These are phyloP conservation scores for Kluyveromyces sp. DNA, from an alignment of 1,139 yeast genomes.

Conservation along the genomic window DNA sequence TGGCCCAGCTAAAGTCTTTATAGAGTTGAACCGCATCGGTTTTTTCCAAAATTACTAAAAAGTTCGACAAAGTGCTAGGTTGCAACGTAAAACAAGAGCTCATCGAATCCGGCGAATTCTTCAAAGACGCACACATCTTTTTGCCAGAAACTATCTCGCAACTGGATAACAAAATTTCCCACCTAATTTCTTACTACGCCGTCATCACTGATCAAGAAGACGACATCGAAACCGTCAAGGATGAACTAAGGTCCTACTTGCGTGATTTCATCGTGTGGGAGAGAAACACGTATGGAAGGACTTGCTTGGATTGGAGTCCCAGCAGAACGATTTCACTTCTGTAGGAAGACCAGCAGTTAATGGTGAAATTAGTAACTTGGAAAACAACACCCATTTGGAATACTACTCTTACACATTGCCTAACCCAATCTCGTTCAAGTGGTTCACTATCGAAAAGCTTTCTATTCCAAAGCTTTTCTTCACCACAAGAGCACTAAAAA, in stretches of 20 bases:
- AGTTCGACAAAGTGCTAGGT: conserved; percentile 58
- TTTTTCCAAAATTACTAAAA: conserved; percentile 62
- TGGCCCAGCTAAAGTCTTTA: conserved; percentile 57
- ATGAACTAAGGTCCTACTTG: conserved; percentile 45
- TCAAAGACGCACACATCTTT: conserved; percentile 42
- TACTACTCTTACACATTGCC: conserved; percentile 28
- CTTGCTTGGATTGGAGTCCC: conserved; percentile 55
- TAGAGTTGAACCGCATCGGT: conserved; percentile 61
- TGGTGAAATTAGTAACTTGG: conserved; percentile 15
- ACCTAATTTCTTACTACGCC: conserved; percentile 42
- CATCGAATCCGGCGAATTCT: conserved; percentile 37
- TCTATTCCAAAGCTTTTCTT: conserved; percentile 34
- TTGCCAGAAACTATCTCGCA: conserved; percentile 35
- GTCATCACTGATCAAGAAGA: conserved; percentile 30
- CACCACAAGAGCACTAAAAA: conserved; percentile 36
- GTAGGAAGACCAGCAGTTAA: conserved; percentile 16
- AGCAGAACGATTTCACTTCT: conserved; percentile 27
- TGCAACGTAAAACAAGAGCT: conserved; percentile 40
- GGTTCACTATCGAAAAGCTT: conserved; percentile 27
- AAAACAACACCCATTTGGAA: conserved; percentile 19
- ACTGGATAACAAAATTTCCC: conserved; percentile 42
- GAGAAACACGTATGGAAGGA: conserved; percentile 65
- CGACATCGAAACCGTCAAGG: conserved; percentile 24
- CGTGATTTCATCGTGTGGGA: conserved; percentile 74
- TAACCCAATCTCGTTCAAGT: conserved; percentile 34